These are phyloP conservation scores for Calonectria montana DNA, from an alignment of 2,329 filamentous ascomycete species.

Conservation along the genomic window DNA sequence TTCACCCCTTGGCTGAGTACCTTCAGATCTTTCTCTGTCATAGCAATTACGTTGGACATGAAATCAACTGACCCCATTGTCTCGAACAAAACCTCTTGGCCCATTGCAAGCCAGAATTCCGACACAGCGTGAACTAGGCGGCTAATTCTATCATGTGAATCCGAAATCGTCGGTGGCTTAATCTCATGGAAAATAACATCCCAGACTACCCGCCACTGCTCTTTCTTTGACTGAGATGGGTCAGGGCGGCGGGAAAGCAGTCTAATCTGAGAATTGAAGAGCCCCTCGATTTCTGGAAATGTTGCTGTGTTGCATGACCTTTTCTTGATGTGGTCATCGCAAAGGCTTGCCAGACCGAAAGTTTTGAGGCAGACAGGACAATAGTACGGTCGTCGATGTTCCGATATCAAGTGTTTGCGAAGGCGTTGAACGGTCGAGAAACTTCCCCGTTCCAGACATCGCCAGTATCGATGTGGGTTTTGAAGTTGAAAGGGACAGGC, in stretches of 20 bases:
- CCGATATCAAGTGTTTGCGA: background rate
- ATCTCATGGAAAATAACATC: background rate
- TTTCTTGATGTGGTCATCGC: slow-evolving; percentile 3
- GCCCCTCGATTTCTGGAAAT: background rate
- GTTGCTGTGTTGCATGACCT: background rate
- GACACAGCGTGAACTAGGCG: background rate
- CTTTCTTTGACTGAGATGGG: background rate
- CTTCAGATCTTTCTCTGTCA: background rate
- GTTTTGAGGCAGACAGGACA: background rate
- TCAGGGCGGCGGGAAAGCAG: background rate
- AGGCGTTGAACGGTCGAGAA: background rate
- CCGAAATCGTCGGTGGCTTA: background rate
- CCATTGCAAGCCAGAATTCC: background rate
- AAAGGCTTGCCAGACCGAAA: background rate
- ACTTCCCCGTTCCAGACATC: background rate
- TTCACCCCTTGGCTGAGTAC: background rate
- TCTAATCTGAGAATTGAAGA: background rate
- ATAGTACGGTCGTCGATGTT: background rate
- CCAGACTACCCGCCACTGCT: slow-evolving; percentile 6
- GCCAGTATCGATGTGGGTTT: background rate
- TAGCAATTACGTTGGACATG: background rate
- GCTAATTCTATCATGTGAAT: background rate
- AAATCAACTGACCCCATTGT: background rate
- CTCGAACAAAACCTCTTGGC: background rate
- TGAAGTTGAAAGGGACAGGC: background rate